Evolutionary conservation across 495 filamentous ascomycete genomes (phyloP), one percentile per base, ranked within the genome.

Genomic region (Neurospora tetraspora): DNA sequence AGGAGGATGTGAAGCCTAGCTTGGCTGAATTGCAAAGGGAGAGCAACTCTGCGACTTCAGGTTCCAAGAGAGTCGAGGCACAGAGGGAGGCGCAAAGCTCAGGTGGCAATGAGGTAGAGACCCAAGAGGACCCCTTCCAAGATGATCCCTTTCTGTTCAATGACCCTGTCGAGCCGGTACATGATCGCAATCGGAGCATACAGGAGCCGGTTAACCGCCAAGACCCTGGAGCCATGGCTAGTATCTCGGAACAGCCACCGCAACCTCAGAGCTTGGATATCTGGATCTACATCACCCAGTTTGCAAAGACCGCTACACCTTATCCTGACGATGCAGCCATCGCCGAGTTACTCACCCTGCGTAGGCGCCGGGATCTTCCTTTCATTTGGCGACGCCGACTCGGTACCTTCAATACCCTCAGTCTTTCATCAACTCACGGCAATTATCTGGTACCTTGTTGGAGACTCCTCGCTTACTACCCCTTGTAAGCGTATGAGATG

Each of bases 371-470:
- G 0, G 47, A 61, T 3, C 0, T 61, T 8, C 47, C 47, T 16
- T 0, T 1, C 0, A 0, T 0, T 3, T 61, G 47, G 47, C 2
- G 1, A 0, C 5, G 5, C 1, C 47, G 23, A 31, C 47, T 61
- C 12, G 0, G 2, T 5, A 2, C 0, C 14, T 61, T 61, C 2
- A 3, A 16, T 9, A 61, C 27, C 27, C 53, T 61, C 14, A 61
- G 23, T 16, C 2, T n/a, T 61, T 1, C 4, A 61, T 31, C 47
- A 61, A 2, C 23, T 61, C 5, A 7, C 47, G 1, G 23, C 47
- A 14, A 0, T 61, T 1, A 61, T 31, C 0, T 6, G 0, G 20
- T 61, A 31, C 3, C 47, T 61, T 61, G 47, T 11, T 1, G 47
- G 47, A 27, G 45, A 47, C 0, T n/a, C 20, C 10, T 4, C n/a